Percentiles rank a stretch among this genome's conserved stretches.
Conservation (phyloP, 2,329 filamentous ascomycete species). For the Neofusicoccum kwambonambiense region DNA sequence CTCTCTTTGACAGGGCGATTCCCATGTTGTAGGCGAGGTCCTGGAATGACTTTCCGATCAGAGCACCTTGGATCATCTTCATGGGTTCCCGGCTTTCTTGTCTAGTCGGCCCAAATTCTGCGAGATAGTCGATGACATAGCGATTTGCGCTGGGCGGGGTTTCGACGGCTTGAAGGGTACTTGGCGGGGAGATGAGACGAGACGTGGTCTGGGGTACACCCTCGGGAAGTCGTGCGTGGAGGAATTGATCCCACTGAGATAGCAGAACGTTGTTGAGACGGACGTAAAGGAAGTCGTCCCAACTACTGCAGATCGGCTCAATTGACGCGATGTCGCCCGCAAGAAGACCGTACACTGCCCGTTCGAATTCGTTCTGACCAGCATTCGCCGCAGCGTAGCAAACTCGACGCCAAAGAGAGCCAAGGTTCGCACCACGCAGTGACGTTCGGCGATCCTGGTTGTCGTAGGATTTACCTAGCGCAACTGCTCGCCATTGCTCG, state of each 20-base stretch:
- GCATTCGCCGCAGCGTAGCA: conserved; percentile 72
- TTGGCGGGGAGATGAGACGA: conserved; percentile 63
- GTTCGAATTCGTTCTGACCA: conserved; percentile 73
- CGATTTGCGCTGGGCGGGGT: conserved; percentile 52
- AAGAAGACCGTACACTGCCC: conserved; percentile 87
- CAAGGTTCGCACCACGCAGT: conserved; percentile 32
- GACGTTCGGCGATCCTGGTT: conserved; percentile 33
- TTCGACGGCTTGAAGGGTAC: conserved; percentile 63
- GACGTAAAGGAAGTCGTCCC: conserved; percentile 85
- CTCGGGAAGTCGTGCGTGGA: conserved; percentile 39
- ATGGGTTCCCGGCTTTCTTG: conserved; percentile 63
- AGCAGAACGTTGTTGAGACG: conserved; percentile 85
- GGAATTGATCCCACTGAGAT: conserved; percentile 73
- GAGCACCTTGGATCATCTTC: conserved; percentile 73
- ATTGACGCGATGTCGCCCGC: conserved; percentile 79
- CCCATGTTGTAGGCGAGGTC: conserved; percentile 46
- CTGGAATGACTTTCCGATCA: conserved; percentile 62
- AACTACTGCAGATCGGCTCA: conserved; percentile 70
- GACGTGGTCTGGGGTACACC: conserved; percentile 46
- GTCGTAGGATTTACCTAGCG: conserved; percentile 67
- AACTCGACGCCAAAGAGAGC: conserved; percentile 70
- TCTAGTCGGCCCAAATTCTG: conserved; percentile 55
- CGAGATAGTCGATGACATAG: conserved; percentile 61
- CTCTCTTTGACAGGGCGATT: conserved; percentile 41
- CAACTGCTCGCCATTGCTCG: conserved; percentile 85